Evolutionary conservation across 139 green algal species (phyloP), one percentile per base, ranked within the genome.

Genomic region (Pseudopediastrum boryanum): DNA sequence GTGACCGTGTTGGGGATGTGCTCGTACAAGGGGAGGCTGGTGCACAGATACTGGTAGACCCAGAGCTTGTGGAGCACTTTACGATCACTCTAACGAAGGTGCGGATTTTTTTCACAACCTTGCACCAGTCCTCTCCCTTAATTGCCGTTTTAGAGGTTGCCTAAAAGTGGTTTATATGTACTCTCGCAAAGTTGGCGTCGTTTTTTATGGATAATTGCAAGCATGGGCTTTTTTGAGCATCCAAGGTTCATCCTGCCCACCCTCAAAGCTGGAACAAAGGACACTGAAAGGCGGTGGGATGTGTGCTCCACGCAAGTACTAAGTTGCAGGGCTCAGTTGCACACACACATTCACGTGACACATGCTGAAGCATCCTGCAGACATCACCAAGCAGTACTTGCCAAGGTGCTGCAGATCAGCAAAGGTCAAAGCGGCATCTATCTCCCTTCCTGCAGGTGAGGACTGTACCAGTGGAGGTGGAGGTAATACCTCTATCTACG

Each of bases 11-110:
- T 29, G 88, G 68, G 0, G 93, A 97, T 83, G 90, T 97, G 12
- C 41, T 96, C 25, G 77, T 95, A 39, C 81, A 90, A n/a, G 91
- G 89, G 9, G 93, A 97, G 79, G 63, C 69, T 27, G 93, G 93
- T 0, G 90, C 90, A 8, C 88, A 95, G 70, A 86, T 95, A 2
- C 75, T 97, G 64, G 86, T 92, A 33, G 85, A 84, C 0, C 85
- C 90, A 3, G 84, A 90, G 38, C 79, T 97, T 63, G 75, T 90
- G 38, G 85, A 93, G 39, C 89, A 94, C 81, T 84, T 96, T 65
- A 87, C 94, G 67, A 50, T 38, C 44, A 69, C 36, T 33, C 78
- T 96, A 3, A 92, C 84, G 2, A 78, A 89, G 82, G 91, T 90
- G 63, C 31, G 78, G 6, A 9, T 29, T 5, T 13, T 71, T 10